phyloP scores from a whole-genome alignment of 2,329 filamentous ascomycete species.

The Beauveria sp. region DNA sequence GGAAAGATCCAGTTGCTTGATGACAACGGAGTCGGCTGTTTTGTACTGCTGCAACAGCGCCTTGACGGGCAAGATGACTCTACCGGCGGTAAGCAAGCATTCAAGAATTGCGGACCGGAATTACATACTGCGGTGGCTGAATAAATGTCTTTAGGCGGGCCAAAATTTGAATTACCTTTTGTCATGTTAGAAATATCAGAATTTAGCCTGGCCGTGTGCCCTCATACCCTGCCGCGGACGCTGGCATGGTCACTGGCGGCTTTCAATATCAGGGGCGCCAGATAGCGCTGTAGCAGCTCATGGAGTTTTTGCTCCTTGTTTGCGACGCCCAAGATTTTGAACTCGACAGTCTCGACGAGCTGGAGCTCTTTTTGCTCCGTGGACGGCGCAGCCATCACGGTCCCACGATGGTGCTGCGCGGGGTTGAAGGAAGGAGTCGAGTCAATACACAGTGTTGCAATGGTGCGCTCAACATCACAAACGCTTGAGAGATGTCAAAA shows the following conservation, averaged over 20 bases:
- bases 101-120: background rate
- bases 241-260: conserved; percentile 70
- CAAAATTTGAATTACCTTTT: conserved; percentile 42
- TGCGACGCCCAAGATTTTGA: conserved; percentile 69
- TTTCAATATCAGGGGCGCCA: conserved; percentile 78
- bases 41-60: conserved; percentile 86
- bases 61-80: conserved; percentile 75
- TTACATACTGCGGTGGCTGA: conserved; percentile 40
- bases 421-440: background rate
- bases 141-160: conserved; percentile 48
- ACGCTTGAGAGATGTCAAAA: background rate
- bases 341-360: conserved; percentile 77
- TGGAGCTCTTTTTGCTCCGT: conserved; percentile 67
- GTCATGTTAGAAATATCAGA: background rate
- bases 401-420: background rate
- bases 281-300: conserved; percentile 66
- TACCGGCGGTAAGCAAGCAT: conserved; percentile 17
- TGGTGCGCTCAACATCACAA: background rate
- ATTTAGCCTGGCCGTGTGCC: background rate
- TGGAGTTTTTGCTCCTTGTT: conserved; percentile 80
- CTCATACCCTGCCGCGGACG: conserved; percentile 67
- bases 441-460: background rate
- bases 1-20: conserved; percentile 81
- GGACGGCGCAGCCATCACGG: conserved; percentile 29
- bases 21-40: conserved; percentile 59